phyloP scores from a whole-genome alignment of 2,329 filamentous ascomycete species.

The Pseudogymnoascus sp. region DNA sequence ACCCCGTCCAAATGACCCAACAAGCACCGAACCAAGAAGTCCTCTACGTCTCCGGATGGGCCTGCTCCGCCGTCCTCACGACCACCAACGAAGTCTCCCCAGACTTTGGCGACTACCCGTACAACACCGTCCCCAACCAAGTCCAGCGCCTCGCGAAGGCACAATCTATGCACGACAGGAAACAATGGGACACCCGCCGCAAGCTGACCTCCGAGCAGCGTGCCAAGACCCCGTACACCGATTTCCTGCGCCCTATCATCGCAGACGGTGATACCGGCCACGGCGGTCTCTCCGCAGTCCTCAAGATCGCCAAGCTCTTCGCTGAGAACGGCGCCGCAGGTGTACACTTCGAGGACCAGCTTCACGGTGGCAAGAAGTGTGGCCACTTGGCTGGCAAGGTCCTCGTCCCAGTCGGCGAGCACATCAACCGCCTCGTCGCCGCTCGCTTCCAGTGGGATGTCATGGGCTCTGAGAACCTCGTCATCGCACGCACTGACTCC shows the following conservation, averaged over 20 bases:
- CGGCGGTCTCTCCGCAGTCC: constrained; percentile 82
- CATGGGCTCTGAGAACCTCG: constrained; percentile 91
- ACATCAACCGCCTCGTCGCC: constrained; percentile 90
- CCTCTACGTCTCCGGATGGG: constrained; percentile 94
- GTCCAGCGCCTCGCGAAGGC: constrained; percentile 95
- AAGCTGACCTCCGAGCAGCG: constrained; percentile 70
- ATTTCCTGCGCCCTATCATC: constrained; percentile 91
- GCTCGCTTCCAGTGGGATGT: constrained; percentile 96
- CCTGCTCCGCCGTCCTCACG: constrained; percentile 87
- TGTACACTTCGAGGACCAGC: constrained; percentile 96
- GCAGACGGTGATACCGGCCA: constrained; percentile 96
- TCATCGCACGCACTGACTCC: constrained; percentile 91
- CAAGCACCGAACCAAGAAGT: constrained; percentile 94
- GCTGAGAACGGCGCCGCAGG: constrained; percentile 94
- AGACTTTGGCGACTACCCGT: constrained; percentile 97
- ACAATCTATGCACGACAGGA: constrained; percentile 92
- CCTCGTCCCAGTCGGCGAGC: constrained; percentile 84
- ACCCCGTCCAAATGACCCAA: constrained; percentile 99
- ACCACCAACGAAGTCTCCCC: constrained; percentile 95
- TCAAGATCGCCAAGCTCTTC: constrained; percentile 95
- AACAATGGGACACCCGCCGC: constrained; percentile 80
- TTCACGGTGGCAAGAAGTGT: constrained; percentile 97
- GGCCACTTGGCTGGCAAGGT: constrained; percentile 96
- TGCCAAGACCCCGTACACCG: constrained; percentile 69
- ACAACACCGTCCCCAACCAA: constrained; percentile 97